Evolutionary conservation across 306 rosid species (phyloP), one percentile per base, ranked within the genome.

Genomic region (Purshia tridentata): DNA sequence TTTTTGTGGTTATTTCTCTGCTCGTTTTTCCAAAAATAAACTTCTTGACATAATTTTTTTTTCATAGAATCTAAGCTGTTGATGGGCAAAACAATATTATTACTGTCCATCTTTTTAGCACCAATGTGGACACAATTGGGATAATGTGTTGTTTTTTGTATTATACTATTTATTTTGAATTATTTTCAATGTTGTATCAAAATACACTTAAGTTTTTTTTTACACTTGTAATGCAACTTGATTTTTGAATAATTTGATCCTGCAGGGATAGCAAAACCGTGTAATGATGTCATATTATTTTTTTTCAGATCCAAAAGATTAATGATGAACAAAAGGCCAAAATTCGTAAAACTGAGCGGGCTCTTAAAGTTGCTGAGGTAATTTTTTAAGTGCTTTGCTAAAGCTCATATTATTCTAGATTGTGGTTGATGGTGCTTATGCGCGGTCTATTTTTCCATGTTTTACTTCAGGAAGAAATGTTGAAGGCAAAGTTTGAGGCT

Each of bases 291-390:
- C 4, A 50, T 65, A 29, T 44, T n/a, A 72, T 70, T 62, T 41
- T 55, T 48, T 63, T 45, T 57, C 91, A 95, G 99, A 69, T 86
- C 76, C 90, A 84, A 81, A 95, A 84, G 90, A 76, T 71, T 77
- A 86, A 86, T 35, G 87, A 85, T 72, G 97, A 87, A 46, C 99
- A 95, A 70, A 91, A 84, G 84, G 69, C 61, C 53, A 85, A 74
- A 76, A 87, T 95, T 68, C 89, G 79, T 47, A 87, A 83, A 67
- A 85, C 84, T 11, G 98, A 95, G 68, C 98, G 90, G 8, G 97
- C 97, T 76, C 95, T 91, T 73, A 90, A 88, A 81, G 85, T 88
- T 78, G 88, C 96, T n/a, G 93, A 95, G 99, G 99, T 91, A 88
- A 80, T 78, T 78, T 67, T 29, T 64, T 73, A 9, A 35, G 69